Evolutionary conservation across 2,329 filamentous ascomycete species (phyloP), one percentile per base, ranked within the genome.

Genomic region (Trichophyton verrucosum): DNA sequence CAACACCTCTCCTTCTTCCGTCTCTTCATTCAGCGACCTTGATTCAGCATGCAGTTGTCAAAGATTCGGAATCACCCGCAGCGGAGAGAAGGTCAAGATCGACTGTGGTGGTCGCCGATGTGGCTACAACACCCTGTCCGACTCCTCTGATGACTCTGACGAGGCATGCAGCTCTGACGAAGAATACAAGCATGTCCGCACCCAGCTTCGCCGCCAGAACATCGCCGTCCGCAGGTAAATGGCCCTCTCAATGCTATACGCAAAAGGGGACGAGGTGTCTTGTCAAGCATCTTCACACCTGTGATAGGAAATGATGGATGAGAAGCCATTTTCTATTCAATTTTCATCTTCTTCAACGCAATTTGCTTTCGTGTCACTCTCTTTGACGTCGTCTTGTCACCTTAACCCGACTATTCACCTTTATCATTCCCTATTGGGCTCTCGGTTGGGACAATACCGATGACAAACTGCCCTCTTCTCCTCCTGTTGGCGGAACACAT

Each of bases 51-150:
- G 94, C 84, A 91, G 87, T 66, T 97, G 92, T 78, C 90, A 96
- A 76, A 89, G 91, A 78, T 96, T 94, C 80, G 92, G 91, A 69
- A 95, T 97, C 80, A 96, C 91, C 66, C 88, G 91, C 77, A 86
- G 87, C 75, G 91, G 91, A 72, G 88, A 95, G 75, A 86, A 91
- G 70, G 88, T 97, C 82, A 94, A 92, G 83, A 85, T 96, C 74
- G 91, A 96, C 83, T 97, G 92, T 72, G 91, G 91, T 68, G 92
- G 92, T 68, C 80, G 85, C 64, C 86, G 89, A 73, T 96, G 92
- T 77, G 89, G 89, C 70, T 94, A 88, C 77, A 83, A 82, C 65
- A 86, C 58, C 3, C 44, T 49, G 2, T 22, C 24, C 13, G 38
- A 38, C 15, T 59, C 60, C 38, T 61, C 89, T 69, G 72, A 71